Evolutionary conservation across 1,284 basidiomycete species (phyloP).

Genomic region (Pisolithus thermaeus): DNA sequence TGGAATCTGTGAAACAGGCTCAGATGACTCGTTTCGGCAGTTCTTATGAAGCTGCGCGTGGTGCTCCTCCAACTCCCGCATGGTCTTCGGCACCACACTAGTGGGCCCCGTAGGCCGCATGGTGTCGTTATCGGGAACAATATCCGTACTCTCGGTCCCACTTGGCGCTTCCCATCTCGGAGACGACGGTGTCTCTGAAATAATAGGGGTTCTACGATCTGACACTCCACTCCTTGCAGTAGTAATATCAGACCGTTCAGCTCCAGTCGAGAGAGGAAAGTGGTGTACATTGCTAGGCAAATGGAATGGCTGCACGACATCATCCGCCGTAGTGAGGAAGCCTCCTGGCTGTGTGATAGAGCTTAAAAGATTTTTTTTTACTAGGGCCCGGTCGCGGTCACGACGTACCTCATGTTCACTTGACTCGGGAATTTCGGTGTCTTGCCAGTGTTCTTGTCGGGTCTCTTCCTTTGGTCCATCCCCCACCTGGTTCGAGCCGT

Average conservation of each 20-base stretch:
- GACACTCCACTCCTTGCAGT: not conserved
- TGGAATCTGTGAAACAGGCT: not conserved
- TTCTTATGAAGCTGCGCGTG: slow-evolving; percentile 18
- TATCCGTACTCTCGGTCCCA: slow-evolving; percentile 32
- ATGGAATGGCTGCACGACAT: slow-evolving; percentile 64
- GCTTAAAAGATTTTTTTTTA: not conserved
- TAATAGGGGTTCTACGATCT: not conserved
- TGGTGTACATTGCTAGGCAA: slow-evolving; percentile 56
- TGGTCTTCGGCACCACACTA: slow-evolving; percentile 44
- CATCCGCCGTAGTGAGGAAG: slow-evolving; percentile 65
- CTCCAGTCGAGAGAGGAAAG: slow-evolving; percentile 12
- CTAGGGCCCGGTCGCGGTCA: not conserved
- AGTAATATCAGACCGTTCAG: slow-evolving; percentile 5
- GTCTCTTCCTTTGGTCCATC: slow-evolving; percentile 1
- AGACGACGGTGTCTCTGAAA: slow-evolving; percentile 1
- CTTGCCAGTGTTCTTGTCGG: slow-evolving; percentile 10
- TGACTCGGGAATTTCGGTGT: slow-evolving; percentile 15
- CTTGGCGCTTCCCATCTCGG: slow-evolving; percentile 12
- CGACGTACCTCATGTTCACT: slow-evolving; percentile 19
- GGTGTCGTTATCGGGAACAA: slow-evolving; percentile 9
- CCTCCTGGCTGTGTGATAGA: slow-evolving; percentile 41
- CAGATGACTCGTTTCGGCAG: slow-evolving; percentile 6
- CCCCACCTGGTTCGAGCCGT: slow-evolving; percentile 42
- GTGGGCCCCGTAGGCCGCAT: slow-evolving; percentile 8
- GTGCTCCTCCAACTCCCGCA: slow-evolving; percentile 61